Evolutionary conservation across 1,284 basidiomycete genomes (phyloP), one percentile per base, ranked within the genome.

Genomic region (Moesziomyces sp.): DNA sequence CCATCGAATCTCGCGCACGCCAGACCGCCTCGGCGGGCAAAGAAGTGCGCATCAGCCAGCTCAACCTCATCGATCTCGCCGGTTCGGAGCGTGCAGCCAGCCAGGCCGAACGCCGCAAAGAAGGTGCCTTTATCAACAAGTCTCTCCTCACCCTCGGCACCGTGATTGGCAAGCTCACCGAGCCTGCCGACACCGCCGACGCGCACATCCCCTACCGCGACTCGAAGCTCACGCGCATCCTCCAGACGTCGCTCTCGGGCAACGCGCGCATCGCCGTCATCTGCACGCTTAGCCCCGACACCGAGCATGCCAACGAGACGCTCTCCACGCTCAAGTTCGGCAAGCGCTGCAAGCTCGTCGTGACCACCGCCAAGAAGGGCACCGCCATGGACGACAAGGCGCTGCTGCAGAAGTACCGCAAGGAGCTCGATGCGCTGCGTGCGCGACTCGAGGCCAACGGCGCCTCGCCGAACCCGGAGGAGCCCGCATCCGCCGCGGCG

Each of bases 261-360:
- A 87, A 88, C 62, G 87, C 88, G 3, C 86, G 78, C 21, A 74
- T 88, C 52, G 87, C 87, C 18, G 87, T 89, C 24, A 86, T 89
- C 60, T 88, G 88, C 79, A 88, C 88, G 2, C 80, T 87, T 40
- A 84, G 84, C 14, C 82, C 84, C 3, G 86, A 87, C 48, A 80
- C 84, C 24, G 84, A 85, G 30, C 87, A 88, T 62, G 86, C 86
- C n/a, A 78, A 85, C 16, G 88, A 88, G 74, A 87, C 87, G 6
- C 82, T 89, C 13, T 86, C 86, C 19, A 89, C 88, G 8, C 81
- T 89, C 51, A 88, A 88, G 69, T 89, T 89, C 65, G 88, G 88
- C 16, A 85, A 86, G 8, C 76, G 87, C 19, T 88, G 87, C 63
- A 87, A 87, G 53, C 85, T 87, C 76, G 87, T 89, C 47, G 86